Base-by-base conservation (phyloP, 768 basidiomycete species). In the Fomitopsis pulvina region DNA sequence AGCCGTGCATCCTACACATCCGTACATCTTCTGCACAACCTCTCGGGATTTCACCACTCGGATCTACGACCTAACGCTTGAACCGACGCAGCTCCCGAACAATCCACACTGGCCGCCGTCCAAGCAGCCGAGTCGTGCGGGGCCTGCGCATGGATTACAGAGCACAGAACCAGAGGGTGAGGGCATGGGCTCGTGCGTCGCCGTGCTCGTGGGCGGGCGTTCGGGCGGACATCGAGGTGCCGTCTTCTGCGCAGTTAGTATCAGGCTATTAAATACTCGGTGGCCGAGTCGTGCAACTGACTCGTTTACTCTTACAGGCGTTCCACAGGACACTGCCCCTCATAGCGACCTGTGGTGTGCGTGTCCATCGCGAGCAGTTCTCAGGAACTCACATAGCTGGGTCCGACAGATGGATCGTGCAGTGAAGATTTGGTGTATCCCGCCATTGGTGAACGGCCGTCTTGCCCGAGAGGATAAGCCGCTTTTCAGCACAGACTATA, bases 301-400 rank as follows among this genome's bases (percentile, higher is more conserved):
- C 22, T 3, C 21, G 22, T 38, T 37, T 14, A 16, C 14, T 37
- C 34, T 12, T 6, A 42, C 14, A 88, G 86, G 78, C 81, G 24
- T 91, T 90, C 64, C 85, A 90, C 61, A 73, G 78, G 0, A 65
- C 66, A 9, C 65, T 75, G 45, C 84, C 85, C 3, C 56, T 90
- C 14, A 72, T 91, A 45, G 87, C 86, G 9, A 91, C 88, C 14
- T 84, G 86, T 58, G 87, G 87, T 20, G 87, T 89, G 62, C 52
- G 81, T 68, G 5, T 11, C 24, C 26, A 12, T 28, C 39, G 52
- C 9, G 16, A 18, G 27, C 14, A 5, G 11, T 40, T 21, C 26
- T 2, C 10, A 3, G 42, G 2, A 14, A 41, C 26, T 22, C 25
- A 54, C 46, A 57, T 50, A 47, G 2, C 32, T 21, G 2, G 18